Base-by-base conservation (phyloP, 306 rosid species). In the Trifolium pratense region DNA sequence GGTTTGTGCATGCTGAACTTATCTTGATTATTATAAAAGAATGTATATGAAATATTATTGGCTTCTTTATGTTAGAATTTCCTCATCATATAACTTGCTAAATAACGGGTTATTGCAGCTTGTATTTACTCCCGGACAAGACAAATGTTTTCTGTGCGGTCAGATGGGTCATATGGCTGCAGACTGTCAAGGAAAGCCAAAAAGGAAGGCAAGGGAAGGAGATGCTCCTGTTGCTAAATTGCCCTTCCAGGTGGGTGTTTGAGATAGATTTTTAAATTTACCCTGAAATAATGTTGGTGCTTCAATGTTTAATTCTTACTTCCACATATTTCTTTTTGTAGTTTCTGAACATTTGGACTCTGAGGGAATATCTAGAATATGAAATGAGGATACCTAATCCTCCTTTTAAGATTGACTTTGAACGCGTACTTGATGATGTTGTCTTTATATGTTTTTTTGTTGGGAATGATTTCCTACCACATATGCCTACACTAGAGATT, bases 401-500 rank as follows among this genome's bases (percentile, higher is more conserved):
- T 70, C 88, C 96, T 25, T 83, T 89, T 29, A 84, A 89, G 88
- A 80, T 87, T 49, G 92, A 91, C 79, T 72, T 89, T 69, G 98
- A 94, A 81, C 68, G 92, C 79, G 83, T 94, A 45, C 89, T 89
- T 75, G 98, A 94, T 87, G 98, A 94, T 78, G 91, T 93, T 79
- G 89, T 94, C 81, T 94, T 93, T 80, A 84, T 94, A 26, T 94
- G 98, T 67, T 94, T 94, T 75, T 94, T 94, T 34, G 97, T 94
- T 66, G 97, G 98, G 72, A 94, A 94, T 61, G 98, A 94, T 86
- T 94, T 94, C 81, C 89, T 93, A 68, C 98, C 98, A 7, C 98
- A 94, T 75, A 91, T 94, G 98, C 97, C 98, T 21, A 94, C 97
- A 1, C 75, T 94, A 55, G 98, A 94, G 84, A 94, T 94, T 63